Evolutionary conservation across 2,329 filamentous ascomycete genomes (phyloP), one percentile per base, ranked within the genome.

Genomic region (Sordariomycetes sp.): DNA sequence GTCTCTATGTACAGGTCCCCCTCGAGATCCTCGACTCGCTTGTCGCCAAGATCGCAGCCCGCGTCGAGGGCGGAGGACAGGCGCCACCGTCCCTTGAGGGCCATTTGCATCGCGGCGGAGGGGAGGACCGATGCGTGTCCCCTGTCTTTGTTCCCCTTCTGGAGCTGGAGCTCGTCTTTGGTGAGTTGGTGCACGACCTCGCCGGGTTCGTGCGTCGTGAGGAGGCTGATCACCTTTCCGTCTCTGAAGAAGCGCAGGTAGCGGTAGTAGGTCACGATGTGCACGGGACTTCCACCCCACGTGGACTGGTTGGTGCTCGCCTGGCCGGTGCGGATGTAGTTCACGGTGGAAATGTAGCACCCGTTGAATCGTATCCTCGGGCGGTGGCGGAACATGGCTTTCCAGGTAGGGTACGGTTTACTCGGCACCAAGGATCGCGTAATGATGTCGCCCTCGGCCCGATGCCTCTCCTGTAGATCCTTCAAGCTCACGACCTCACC

Each of bases 181-280:
- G 76, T 86, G 15, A 98, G 68, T 48, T 90, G 73, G 36, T 87
- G 85, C 1, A 98, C 86, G 10, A 96, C 84, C 14, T 93, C 85
- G n/a, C 71, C 61, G 1, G 92, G 92, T 51, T 94, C 86, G 5
- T 73, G 61, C 1, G 85, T 93, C 1, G 83, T 86, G 23, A 93
- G 70, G 2, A 98, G 70, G 35, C 79, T 86, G 39, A 96, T 79
- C 42, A 73, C 77, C 2, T 82, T 82, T 19, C 92, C 92, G 55
- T 96, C 86, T 17, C 87, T 83, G 63, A 92, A 92, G 64, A 98
- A 92, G 34, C 92, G 84, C 4, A 98, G 73, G 59, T 96, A 98
- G 38, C 92, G 86, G 63, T 94, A 98, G 62, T 96, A 98, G 1
- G 92, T 98, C 32, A 98, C 87, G 38, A 96, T 93, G 54, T 94